Evolutionary conservation across 1,284 basidiomycete genomes (phyloP).

Genomic region (Phylloporus gajari): DNA sequence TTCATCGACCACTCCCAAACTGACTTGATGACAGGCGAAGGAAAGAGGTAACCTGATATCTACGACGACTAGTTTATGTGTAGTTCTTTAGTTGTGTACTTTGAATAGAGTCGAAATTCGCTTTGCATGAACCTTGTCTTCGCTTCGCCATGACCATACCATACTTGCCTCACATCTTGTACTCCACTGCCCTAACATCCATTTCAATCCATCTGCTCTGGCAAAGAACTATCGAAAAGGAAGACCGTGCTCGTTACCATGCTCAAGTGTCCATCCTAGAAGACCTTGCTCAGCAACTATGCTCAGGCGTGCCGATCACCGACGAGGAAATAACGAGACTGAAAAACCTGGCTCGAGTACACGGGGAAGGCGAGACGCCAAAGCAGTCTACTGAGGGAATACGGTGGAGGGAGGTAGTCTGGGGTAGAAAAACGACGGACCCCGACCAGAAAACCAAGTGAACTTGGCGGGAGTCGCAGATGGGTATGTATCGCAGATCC

Average conservation of each 20-base stretch:
- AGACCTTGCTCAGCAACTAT: slow-evolving; percentile 60
- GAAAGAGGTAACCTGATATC: slow-evolving; percentile 22
- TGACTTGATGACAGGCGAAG: slow-evolving; percentile 33
- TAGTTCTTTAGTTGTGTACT: not conserved
- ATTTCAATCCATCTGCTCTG: slow-evolving; percentile 69
- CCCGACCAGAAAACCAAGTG: slow-evolving; percentile 18
- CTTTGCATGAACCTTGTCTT: not conserved
- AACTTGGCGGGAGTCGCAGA: slow-evolving; percentile 13
- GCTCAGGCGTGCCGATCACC: slow-evolving; percentile 51
- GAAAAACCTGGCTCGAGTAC: slow-evolving; percentile 55
- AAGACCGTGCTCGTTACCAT: slow-evolving; percentile 59
- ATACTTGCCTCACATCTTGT: slow-evolving; percentile 64
- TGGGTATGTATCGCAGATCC: slow-evolving; percentile 24
- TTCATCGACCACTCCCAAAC: not conserved
- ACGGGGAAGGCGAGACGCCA: slow-evolving; percentile 32
- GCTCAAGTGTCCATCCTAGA: slow-evolving; percentile 71
- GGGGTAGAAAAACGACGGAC: slow-evolving; percentile 35
- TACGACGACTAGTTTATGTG: slow-evolving; percentile 2
- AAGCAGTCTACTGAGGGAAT: slow-evolving; percentile 21
- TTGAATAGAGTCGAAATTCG: too few relatives aligned
- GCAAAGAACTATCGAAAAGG: slow-evolving; percentile 57
- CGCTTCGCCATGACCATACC: slow-evolving; percentile 32
- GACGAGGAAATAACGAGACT: slow-evolving; percentile 61
- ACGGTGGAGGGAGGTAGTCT: slow-evolving; percentile 45
- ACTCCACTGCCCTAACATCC: slow-evolving; percentile 68